Base-by-base conservation (phyloP, 352 stramenopile genomes). In the Globisporangium paroecandrum region DNA sequence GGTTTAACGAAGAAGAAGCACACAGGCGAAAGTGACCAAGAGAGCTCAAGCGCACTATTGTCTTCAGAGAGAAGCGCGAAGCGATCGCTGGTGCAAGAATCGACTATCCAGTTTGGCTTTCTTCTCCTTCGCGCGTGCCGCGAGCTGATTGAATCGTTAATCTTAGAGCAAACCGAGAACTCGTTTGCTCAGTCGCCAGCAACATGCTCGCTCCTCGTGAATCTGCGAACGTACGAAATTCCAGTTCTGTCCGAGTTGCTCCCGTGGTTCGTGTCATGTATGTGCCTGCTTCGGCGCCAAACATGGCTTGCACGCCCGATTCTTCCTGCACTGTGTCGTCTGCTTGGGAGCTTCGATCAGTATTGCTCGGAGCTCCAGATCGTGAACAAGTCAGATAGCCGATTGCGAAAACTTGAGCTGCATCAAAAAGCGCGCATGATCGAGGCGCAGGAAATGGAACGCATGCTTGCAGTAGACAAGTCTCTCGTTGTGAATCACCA, bases 261-360 rank as follows among this genome's bases (percentile, higher is more conserved):
- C 1, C 87, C 89, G 43, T 94, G 85, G 85, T 85, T 95, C 65
- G 75, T 95, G 5, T 82, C 85, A 12, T 93, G 79, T 38, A 62
- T 94, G 62, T 94, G 89, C 60, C 70, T 96, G n/a, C 65, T 96
- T 56, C 80, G 87, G 4, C 87, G 89, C 0, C 89, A 96, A 65
- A 83, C 81, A 1, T 96, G 85, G 89, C 74, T 96, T 3, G 85
- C 84, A 4, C 78, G 83, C 27, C 77, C 84, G 8, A 81, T 95
- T 15, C 69, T 96, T 2, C 87, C 89, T 2, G 77, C 78, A 20
- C 66, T 93, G 15, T 77, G 86, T 36, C 77, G 83, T 27, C 77
- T 96, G 57, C 75, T 93, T 7, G 78, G 81, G 61, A 77, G 72
- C 12, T 47, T 96, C 12, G 83, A 94, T 62, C 83, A 91, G 24